Evolutionary conservation across 345 rosid species (phyloP), one percentile per base, ranked within the genome.

Genomic region (Melaleuca alternifolia): DNA sequence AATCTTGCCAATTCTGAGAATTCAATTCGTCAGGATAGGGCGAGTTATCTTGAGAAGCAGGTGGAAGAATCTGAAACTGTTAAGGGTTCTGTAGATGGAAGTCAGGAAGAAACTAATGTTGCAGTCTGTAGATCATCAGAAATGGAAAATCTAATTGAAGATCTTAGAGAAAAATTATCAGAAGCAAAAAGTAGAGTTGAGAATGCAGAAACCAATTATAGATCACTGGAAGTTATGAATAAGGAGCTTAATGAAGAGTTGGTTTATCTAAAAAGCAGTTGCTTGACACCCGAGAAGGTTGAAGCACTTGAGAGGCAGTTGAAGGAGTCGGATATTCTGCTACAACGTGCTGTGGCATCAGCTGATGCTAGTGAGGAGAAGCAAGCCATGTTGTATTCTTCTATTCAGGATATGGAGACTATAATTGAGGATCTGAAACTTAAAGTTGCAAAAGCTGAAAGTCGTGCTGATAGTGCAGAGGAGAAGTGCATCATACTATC

Each of bases 361-460:
- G 89, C 91, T 18, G 99, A 96, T 91, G 99, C 99, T 85, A 91
- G 97, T 87, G 93, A 93, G 89, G 99, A 97, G 91, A 94, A 94
- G 88, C 94, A 94, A 90, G 90, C 41, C 65, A 91, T 97, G 94
- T 89, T 95, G 86, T 88, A 91, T 87, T 87, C 94, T 85, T 92
- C 98, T 20, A 94, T 97, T 86, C 83, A 85, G 84, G 99, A 97
- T 89, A 97, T 96, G 99, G 99, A 94, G 86, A 89, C 88, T 88
- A 86, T 94, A 89, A 97, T 97, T 15, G 95, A 94, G 89, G 94
- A 92, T 91, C 93, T 97, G 56, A 96, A 95, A 88, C 90, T 87
- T 79, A 96, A 94, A 91, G 97, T 91, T 89, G 85, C 85, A 15
- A 95, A 94, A 89, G 94, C 97, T 75, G 98, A 94, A 89, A 90